These are phyloP conservation scores for Zymoseptoria passerinii DNA, from an alignment of 2,329 filamentous ascomycete genomes.

Conservation along the genomic window DNA sequence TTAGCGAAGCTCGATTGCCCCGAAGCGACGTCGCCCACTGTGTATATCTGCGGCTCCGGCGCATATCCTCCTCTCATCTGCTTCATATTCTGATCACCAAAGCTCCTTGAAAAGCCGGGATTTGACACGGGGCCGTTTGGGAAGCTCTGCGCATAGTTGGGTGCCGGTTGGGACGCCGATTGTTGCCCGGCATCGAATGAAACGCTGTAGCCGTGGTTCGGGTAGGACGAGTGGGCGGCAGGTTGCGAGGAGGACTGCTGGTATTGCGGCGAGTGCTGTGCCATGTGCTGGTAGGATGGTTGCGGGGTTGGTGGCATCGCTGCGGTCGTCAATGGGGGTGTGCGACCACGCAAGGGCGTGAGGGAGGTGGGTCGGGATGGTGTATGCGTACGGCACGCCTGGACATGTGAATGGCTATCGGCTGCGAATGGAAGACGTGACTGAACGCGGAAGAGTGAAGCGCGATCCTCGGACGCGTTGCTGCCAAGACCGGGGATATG, in stretches of 20 bases:
- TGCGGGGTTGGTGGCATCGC: slow-evolving; percentile 26
- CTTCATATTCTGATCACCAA: slow-evolving; percentile 23
- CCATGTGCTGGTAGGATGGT: slow-evolving; percentile 20
- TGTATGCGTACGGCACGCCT: neutral
- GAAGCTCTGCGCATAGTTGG: slow-evolving; percentile 25
- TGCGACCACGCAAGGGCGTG: slow-evolving; percentile 8
- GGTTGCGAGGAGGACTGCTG: slow-evolving; percentile 15
- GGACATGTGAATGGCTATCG: neutral
- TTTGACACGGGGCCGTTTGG: slow-evolving; percentile 28
- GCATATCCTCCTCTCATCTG: slow-evolving; percentile 17
- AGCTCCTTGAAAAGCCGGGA: slow-evolving; percentile 33
- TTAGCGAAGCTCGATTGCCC: slow-evolving; percentile 7
- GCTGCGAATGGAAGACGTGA: neutral
- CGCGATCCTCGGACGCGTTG: neutral
- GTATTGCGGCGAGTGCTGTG: slow-evolving; percentile 10
- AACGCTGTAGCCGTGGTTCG: slow-evolving; percentile 22
- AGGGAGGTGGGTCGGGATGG: neutral
- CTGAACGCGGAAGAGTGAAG: neutral
- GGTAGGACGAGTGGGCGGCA: slow-evolving; percentile 12
- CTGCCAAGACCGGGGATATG: neutral
- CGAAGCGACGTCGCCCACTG: slow-evolving; percentile 28
- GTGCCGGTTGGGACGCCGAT: slow-evolving; percentile 14
- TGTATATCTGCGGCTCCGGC: slow-evolving; percentile 43
- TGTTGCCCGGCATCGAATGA: slow-evolving; percentile 24
- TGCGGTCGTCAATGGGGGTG: slow-evolving; percentile 10